Conservation (phyloP, 176 grass and related monocot species). For the Elymus sibiricus region DNA sequence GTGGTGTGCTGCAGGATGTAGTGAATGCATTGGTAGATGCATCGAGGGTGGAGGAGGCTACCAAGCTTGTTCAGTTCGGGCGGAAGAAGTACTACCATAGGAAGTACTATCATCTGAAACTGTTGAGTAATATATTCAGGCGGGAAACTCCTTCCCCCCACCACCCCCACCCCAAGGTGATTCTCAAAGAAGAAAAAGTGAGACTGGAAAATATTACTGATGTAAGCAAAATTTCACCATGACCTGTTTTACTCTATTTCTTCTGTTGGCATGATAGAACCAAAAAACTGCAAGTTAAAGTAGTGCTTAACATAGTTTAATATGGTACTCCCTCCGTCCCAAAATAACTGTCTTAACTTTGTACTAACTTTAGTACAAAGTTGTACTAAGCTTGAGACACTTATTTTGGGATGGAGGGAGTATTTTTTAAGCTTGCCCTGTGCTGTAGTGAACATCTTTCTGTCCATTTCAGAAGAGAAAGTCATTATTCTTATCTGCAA, state of each 20-base stretch:
- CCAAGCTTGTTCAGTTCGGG: slow-evolving; percentile 34
- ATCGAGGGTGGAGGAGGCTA: slow-evolving; percentile 24
- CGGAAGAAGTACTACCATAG: slow-evolving; percentile 32
- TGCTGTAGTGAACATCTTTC: not conserved
- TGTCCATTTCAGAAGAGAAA: slow-evolving; percentile 13
- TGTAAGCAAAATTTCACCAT: not conserved
- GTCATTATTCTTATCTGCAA: not conserved
- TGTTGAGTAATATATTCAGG: not conserved
- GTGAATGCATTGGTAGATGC: too few relatives aligned
- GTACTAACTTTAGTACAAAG: too few relatives aligned
- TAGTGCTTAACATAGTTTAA: not conserved
- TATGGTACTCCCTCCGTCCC: too few relatives aligned
- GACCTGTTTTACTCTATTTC: too few relatives aligned
- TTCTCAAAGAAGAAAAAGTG: not conserved
- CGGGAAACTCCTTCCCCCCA: too few relatives aligned
- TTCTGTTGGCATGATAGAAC: not conserved
- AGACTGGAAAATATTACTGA: not conserved
- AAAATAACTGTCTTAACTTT: too few relatives aligned
- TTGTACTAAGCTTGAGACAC: too few relatives aligned
- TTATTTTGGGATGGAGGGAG: too few relatives aligned
- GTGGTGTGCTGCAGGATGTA: too few relatives aligned
- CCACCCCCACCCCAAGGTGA: too few relatives aligned
- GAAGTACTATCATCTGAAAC: not conserved
- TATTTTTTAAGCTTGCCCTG: not conserved
- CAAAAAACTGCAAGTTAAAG: not conserved